Base-by-base conservation (phyloP, 148 eudicot genomes). In the Camellia lanceoleosa region DNA sequence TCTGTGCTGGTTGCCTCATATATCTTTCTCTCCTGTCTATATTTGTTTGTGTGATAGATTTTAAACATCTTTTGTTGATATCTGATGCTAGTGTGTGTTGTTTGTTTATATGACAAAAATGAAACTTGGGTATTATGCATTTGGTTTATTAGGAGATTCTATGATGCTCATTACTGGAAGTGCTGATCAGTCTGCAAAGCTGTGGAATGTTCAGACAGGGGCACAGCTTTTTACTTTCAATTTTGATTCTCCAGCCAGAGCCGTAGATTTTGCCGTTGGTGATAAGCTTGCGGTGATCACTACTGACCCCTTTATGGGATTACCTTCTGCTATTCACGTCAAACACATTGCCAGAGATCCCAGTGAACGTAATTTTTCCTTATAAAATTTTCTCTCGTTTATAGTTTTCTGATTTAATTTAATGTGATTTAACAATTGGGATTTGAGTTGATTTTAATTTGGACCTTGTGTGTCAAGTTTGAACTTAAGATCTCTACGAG, bases 111-210 rank as follows among this genome's bases (percentile, higher is more conserved):
- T 46, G 41, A 55, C 18, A 58, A 30, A 30, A 23, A 18, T 5
- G 7, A 67, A 51, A 13, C 19, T 51, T 49, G 69, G 14, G 20
- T 43, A 23, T 56, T 18, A 15, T 20, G 19, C 9, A 59, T 30
- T 79, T 59, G 69, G 42, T 63, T 58, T 55, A 81, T 13, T 78
- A 95, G 99, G 97, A 95, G 93, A 93, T 82, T 95, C 99, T 1
- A 70, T 76, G 16, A 89, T 88, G 49, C 92, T 95, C 41, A 80
- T 95, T 64, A 95, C 99, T 18, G 99, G 90, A n/a, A 95, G 99
- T 84, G 99, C 99, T 6, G 99, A 95, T 84, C 94, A 92, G 90
- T 82, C 97, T 2, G 98, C 88, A 38, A 95, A 93, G 88, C 79
- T 95, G 30, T 95, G 99, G 99, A 86, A 88, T 85, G 95, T 95